Conservation (phyloP, 495 filamentous ascomycete species). For the Copromyces sp. region DNA sequence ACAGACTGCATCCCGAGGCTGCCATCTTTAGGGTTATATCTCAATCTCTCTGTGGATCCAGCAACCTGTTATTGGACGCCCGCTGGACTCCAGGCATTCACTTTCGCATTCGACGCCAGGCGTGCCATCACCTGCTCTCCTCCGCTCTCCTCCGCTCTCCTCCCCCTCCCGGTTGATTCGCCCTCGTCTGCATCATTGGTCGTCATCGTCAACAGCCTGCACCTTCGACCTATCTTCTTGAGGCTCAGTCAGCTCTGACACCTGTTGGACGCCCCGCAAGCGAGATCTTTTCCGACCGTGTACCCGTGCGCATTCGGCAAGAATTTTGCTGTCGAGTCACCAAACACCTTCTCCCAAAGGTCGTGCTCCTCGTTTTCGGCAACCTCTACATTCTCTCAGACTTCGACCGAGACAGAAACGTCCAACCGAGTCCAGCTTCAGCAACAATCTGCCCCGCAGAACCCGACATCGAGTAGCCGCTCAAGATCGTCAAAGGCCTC, state of each 20-base stretch:
- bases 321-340: background rate
- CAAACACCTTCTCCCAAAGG: background rate
- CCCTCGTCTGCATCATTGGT: background rate
- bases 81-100: background rate
- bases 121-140: background rate
- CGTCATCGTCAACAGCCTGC: background rate
- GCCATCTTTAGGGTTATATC: constrained; percentile 11
- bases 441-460: background rate
- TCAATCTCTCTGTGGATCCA: constrained; percentile 7
- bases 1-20: constrained; percentile 10
- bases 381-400: background rate
- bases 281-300: background rate
- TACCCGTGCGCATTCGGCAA: background rate
- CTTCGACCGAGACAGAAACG: background rate
- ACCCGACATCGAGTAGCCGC: background rate
- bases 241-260: background rate
- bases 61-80: background rate
- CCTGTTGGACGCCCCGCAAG: background rate
- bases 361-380: background rate
- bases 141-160: background rate
- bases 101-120: background rate
- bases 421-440: background rate
- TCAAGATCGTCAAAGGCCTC: background rate
- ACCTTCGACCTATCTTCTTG: background rate
- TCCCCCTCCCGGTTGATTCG: background rate